Percentiles rank a stretch among this genome's conserved stretches.
Conservation (phyloP, 139 green algal species). For the Tetraselmis striata region DNA sequence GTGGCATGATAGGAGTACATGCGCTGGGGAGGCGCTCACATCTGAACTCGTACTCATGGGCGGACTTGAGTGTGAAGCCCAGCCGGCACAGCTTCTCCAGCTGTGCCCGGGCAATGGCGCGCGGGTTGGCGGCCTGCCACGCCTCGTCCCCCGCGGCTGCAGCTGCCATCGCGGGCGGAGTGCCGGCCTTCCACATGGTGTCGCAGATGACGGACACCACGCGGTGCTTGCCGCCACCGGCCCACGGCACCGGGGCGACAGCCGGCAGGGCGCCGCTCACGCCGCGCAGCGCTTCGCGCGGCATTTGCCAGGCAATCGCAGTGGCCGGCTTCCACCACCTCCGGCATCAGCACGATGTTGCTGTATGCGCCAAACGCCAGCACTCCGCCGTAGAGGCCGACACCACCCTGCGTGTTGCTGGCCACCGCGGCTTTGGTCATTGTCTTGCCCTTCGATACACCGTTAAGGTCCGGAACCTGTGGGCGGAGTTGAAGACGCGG, state of each 20-base stretch:
- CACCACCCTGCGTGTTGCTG: background rate
- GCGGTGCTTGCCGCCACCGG: background rate
- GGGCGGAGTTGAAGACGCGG: no score
- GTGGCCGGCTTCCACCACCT: background rate
- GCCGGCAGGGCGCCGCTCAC: background rate
- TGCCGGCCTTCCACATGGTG: background rate
- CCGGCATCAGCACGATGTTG: background rate
- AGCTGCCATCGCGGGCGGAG: no score
- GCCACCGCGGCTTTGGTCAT: background rate
- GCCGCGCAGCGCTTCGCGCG: background rate
- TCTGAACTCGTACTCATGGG: background rate
- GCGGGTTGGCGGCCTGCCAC: background rate
- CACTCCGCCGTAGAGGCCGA: background rate
- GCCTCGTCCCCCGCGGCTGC: no score
- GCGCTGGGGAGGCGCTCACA: no score
- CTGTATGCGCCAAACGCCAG: background rate
- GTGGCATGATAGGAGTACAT: no score
- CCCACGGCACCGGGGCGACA: background rate
- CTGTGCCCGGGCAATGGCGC: background rate
- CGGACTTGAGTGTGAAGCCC: background rate
- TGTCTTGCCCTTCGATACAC: background rate
- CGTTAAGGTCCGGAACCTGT: background rate
- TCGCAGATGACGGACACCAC: background rate
- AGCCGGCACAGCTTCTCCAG: background rate
- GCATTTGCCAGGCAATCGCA: background rate